Conservation (phyloP, 352 stramenopile species). For the Phytopythium cucurbitacearum region DNA sequence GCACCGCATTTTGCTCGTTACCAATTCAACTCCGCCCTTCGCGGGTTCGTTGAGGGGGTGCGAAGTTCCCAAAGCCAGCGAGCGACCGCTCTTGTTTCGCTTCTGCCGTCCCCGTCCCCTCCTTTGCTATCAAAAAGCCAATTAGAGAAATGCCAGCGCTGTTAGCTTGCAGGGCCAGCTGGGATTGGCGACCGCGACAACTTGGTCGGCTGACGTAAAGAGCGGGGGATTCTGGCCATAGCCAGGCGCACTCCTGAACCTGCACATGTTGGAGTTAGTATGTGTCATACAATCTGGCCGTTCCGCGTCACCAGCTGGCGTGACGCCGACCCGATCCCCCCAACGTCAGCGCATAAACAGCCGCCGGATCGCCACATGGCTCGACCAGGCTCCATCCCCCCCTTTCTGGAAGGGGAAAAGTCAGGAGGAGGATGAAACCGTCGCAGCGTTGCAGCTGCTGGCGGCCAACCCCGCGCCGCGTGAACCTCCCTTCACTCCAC, state of each 20-base stretch:
- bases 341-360: slow-evolving; percentile 2
- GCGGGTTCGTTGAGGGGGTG: too few relatives aligned
- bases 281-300: not conserved
- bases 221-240: not conserved
- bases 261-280: not conserved
- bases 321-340: not conserved
- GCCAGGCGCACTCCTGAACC: slow-evolving; percentile 1
- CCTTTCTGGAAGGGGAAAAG: slow-evolving; percentile 6
- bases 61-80: too few relatives aligned
- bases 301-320: slow-evolving; percentile 2
- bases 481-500: too few relatives aligned
- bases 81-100: too few relatives aligned
- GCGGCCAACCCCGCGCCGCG: not conserved
- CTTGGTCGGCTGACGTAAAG: not conserved
- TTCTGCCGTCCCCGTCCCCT: too few relatives aligned
- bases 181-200: too few relatives aligned
- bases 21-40: too few relatives aligned
- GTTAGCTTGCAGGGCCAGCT: too few relatives aligned
- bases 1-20: too few relatives aligned
- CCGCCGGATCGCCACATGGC: not conserved
- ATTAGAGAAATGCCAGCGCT: too few relatives aligned
- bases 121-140: too few relatives aligned
- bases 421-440: not conserved
- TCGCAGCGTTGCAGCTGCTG: too few relatives aligned
- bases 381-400: slow-evolving; percentile 4